Evolutionary conservation across 2,329 filamentous ascomycete genomes (phyloP).

Genomic region (Penicillium glabrum): DNA sequence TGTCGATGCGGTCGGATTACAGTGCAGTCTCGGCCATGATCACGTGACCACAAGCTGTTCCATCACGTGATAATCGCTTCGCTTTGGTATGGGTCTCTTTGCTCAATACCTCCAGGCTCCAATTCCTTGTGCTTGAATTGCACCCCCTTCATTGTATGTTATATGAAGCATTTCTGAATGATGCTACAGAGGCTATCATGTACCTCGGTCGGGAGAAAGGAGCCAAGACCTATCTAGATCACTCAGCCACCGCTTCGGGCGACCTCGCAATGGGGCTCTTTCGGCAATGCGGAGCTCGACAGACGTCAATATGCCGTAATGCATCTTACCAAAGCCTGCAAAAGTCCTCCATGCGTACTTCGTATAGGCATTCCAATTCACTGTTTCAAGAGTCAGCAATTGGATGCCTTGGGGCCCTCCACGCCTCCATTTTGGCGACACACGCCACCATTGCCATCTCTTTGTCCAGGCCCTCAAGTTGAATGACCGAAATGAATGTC

Average conservation of each 20-base stretch:
- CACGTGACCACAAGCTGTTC: constrained; percentile 7
- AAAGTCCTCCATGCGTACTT: background rate
- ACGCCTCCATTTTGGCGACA: background rate
- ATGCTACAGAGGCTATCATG: background rate
- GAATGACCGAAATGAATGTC: background rate
- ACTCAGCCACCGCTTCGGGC: background rate
- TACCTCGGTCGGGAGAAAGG: background rate
- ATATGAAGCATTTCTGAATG: too few relatives aligned
- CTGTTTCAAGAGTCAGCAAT: background rate
- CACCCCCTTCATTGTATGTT: too few relatives aligned
- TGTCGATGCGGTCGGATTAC: constrained; percentile 20
- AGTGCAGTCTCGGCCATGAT: constrained; percentile 18
- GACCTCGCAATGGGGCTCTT: background rate
- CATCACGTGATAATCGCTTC: background rate
- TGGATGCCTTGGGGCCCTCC: background rate
- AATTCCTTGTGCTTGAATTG: background rate
- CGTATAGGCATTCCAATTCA: background rate
- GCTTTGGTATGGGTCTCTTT: background rate
- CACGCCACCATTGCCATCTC: background rate
- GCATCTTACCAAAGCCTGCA: background rate
- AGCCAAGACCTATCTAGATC: background rate
- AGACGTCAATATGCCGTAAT: background rate
- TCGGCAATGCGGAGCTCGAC: background rate
- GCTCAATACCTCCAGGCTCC: background rate
- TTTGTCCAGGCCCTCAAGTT: background rate